Evolutionary conservation across 2,329 filamentous ascomycete species (phyloP).

Genomic region (Corinectria fuckeliana): DNA sequence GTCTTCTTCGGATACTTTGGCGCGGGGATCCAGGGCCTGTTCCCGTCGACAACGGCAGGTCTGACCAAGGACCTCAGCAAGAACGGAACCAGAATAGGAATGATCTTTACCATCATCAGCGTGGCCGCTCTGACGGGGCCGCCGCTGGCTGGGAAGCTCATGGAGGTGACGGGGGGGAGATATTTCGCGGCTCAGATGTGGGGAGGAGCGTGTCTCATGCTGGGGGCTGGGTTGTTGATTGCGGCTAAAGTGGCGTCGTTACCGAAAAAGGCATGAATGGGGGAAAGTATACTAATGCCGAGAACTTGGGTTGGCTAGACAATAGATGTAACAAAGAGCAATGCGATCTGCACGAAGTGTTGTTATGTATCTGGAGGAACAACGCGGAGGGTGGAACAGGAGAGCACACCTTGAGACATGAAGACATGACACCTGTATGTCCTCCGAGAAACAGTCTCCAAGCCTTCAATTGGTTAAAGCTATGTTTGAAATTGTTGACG

Average conservation of each 20-base stretch:
- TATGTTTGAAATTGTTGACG: too few species aligned
- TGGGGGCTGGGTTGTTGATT: conserved; percentile 51
- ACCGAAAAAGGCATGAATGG: conserved; percentile 19
- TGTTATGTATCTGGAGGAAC: neutral
- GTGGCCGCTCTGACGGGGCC: conserved; percentile 60
- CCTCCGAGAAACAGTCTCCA: too few species aligned
- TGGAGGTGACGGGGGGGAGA: conserved; percentile 49
- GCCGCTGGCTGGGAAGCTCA: conserved; percentile 60
- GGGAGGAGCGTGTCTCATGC: conserved; percentile 52
- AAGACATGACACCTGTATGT: too few species aligned
- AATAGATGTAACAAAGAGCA: neutral
- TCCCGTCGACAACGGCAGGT: conserved; percentile 59
- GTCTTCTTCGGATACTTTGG: conserved; percentile 69
- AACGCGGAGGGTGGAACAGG: too few species aligned
- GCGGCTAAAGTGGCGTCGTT: conserved; percentile 47
- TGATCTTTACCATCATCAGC: conserved; percentile 64
- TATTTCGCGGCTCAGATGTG: conserved; percentile 61
- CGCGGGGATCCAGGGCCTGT: conserved; percentile 69
- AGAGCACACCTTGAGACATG: too few species aligned
- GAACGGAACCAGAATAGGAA: conserved; percentile 63
- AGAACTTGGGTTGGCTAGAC: neutral
- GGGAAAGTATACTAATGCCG: neutral
- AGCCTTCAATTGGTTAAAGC: too few species aligned
- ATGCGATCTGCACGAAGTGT: too few species aligned
- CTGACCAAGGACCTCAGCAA: conserved; percentile 61